phyloP scores from a whole-genome alignment of 306 rosid species.

The Phaseolus lunatus region DNA sequence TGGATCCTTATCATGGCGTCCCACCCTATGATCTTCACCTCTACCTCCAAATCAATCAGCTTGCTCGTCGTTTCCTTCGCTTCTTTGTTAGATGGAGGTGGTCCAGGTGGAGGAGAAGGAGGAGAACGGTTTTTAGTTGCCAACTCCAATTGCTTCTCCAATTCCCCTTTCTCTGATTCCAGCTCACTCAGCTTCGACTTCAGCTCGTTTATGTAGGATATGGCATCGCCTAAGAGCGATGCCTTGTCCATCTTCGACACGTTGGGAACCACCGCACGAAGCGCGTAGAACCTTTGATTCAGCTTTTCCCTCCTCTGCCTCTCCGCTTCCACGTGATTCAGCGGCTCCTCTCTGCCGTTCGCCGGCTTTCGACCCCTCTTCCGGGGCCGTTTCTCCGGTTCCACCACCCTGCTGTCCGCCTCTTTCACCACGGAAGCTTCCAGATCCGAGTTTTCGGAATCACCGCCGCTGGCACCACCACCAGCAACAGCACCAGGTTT shows the following conservation, averaged over 20 bases:
- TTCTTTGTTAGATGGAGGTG: constrained; percentile 45
- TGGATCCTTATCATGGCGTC: constrained; percentile 82
- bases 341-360: constrained; percentile 87
- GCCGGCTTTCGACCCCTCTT: constrained; percentile 89
- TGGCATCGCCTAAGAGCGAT: constrained; percentile 83
- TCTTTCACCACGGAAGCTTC: constrained; percentile 79
- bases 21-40: constrained; percentile 83
- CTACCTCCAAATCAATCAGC: constrained; percentile 62
- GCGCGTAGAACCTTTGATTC: constrained; percentile 84
- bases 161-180: constrained; percentile 66
- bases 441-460: constrained; percentile 75
- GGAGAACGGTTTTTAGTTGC: constrained; percentile 37
- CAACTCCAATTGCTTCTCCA: constrained; percentile 66
- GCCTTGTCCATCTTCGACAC: constrained; percentile 97
- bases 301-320: constrained; percentile 88
- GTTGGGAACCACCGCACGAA: constrained; percentile 85
- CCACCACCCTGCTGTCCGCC: constrained; percentile 65
- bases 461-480: background rate
- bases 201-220: constrained; percentile 76
- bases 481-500: constrained; percentile 39
- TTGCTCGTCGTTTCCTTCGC: constrained; percentile 15
- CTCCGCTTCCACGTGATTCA: constrained; percentile 90
- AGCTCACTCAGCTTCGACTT: constrained; percentile 62
- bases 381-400: constrained; percentile 76
- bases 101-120: constrained; percentile 16